Conservation (phyloP, 2,329 filamentous ascomycete genomes). For the Claviceps pusilla region DNA sequence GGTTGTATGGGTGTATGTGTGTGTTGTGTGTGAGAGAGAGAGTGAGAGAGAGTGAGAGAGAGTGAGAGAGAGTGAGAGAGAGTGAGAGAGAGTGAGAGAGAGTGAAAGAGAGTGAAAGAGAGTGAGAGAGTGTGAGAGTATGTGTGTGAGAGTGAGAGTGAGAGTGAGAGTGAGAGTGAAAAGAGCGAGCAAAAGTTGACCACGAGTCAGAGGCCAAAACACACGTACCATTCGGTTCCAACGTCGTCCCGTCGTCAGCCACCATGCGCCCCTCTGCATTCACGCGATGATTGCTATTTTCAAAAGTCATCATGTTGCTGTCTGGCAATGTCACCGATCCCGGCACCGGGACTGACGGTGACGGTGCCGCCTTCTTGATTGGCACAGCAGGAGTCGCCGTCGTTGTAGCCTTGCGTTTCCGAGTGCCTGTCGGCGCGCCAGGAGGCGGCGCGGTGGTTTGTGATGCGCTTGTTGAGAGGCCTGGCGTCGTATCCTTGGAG, state of each 20-base stretch:
- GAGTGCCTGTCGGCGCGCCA: slow-evolving; percentile 37
- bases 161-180: too few relatives aligned
- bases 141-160: too few relatives aligned
- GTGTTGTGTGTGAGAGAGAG: neutral
- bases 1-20: too few relatives aligned
- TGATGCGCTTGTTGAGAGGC: slow-evolving; percentile 9
- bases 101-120: too few relatives aligned
- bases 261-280: slow-evolving; percentile 58
- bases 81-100: too few relatives aligned
- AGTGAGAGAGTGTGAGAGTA: too few relatives aligned
- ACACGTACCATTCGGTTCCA: slow-evolving; percentile 69
- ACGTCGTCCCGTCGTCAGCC: slow-evolving; percentile 77
- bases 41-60: neutral
- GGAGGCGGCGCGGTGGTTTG: slow-evolving; percentile 34
- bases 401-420: slow-evolving; percentile 69
- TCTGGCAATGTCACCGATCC: slow-evolving; percentile 35
- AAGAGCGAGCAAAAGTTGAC: too few relatives aligned
- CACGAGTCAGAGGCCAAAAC: neutral
- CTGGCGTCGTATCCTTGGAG: slow-evolving; percentile 18
- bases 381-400: slow-evolving; percentile 8
- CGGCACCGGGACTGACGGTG: slow-evolving; percentile 17
- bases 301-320: slow-evolving; percentile 82
- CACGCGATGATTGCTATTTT: slow-evolving; percentile 51
- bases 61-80: neutral
- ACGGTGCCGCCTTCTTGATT: slow-evolving; percentile 10